Conservation (phyloP, 2,329 filamentous ascomycete genomes). For the Aspergillus bombycis region DNA sequence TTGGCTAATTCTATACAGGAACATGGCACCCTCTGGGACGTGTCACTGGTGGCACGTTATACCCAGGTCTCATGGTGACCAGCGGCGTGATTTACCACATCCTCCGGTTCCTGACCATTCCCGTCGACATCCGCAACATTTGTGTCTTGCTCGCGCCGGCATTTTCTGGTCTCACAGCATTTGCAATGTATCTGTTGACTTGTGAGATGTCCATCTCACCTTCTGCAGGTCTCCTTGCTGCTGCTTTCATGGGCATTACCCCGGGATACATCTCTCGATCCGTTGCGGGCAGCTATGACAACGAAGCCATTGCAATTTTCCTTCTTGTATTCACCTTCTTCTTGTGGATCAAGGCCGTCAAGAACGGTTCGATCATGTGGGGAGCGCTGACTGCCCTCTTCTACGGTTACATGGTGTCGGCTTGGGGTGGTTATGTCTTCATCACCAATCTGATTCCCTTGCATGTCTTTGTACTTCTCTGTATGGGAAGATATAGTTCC, state of each 20-base stretch:
- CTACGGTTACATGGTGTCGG: conserved; percentile 99
- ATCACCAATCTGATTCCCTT: conserved; percentile 96
- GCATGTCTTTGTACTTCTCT: conserved; percentile 89
- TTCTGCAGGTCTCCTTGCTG: conserved; percentile 91
- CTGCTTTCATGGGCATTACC: conserved; percentile 94
- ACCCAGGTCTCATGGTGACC: conserved; percentile 98
- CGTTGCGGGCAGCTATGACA: conserved; percentile 97
- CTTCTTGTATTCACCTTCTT: conserved; percentile 97
- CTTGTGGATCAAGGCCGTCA: conserved; percentile 98
- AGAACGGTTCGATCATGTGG: conserved; percentile 96
- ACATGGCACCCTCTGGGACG: conserved; percentile 99
- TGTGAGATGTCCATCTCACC: conserved; percentile 96
- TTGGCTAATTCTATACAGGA: conserved; percentile 42
- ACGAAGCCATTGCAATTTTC: conserved; percentile 99
- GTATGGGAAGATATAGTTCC: conserved; percentile 95
- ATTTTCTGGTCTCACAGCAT: conserved; percentile 91
- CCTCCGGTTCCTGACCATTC: conserved; percentile 83
- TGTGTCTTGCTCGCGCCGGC: conserved; percentile 94
- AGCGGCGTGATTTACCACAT: conserved; percentile 95
- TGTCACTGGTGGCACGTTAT: conserved; percentile 98
- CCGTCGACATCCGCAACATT: conserved; percentile 98
- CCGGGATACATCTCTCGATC: conserved; percentile 98
- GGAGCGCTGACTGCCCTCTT: conserved; percentile 91
- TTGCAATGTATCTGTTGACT: conserved; percentile 91
- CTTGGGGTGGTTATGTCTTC: conserved; percentile 99